Evolutionary conservation across 2,329 filamentous ascomycete species (phyloP), one percentile per base, ranked within the genome.

Genomic region (Raffaelea ambrosiae): DNA sequence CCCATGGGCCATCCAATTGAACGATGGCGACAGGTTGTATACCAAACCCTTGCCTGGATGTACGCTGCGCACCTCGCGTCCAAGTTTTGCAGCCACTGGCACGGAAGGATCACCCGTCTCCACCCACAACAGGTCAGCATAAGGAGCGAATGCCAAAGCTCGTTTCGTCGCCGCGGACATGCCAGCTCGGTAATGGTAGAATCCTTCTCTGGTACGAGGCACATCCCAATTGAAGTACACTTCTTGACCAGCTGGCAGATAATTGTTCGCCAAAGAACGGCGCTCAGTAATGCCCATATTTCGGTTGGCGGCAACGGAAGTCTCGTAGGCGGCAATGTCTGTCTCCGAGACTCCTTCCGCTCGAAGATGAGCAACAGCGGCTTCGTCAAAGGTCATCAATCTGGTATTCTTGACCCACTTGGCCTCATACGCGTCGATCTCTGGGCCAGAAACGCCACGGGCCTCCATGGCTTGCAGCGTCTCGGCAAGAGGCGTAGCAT

Each of bases 1-100:
- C 26, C 91, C 93, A 63, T 97, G 90, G 11, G 82, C 82, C 81
- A 94, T 93, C 93, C 93, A 98, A 74, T 98, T 97, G 77, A 98
- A 98, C 9, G 88, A 95, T 1, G 93, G 93, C 4, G 84, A 90
- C 2, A 98, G 77, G 69, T 98, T 98, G 71, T 98, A 98, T 0
- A 97, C 91, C 21, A 98, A 77, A 33, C 87, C 86, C 76, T 97
- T 97, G 51, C 79, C 81, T 0, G 89, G 88, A 58, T 79, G 73
- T 3, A 68, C 71, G 0, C 71, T 67, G 47, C 86, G 81, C 51
- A 98, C 93, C 41, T 88, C 79, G 11, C 77, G 76, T 13, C 86
- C 87, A 45, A 98, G 88, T 44, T 76, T 73, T 3, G 77, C 72
- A 0, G 88, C 88, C 31, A 94, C 86, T 44, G 79, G 66, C 11